Evolutionary conservation across 2,329 filamentous ascomycete species (phyloP).

Genomic region (Thelonectria rubi): DNA sequence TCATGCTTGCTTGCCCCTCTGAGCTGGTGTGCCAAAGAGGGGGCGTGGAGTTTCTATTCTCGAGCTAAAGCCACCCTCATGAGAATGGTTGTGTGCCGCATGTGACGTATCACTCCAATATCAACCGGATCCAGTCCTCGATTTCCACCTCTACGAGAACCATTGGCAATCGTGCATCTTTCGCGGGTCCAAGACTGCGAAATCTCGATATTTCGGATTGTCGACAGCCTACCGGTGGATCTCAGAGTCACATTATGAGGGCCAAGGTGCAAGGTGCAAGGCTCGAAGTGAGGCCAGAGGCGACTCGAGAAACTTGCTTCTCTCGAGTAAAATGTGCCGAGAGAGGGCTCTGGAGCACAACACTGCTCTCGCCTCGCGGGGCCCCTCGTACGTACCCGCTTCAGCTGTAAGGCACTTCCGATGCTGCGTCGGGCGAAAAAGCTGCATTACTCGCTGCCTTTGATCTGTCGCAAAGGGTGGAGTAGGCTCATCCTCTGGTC

Average conservation of each 20-base stretch:
- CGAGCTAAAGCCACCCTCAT: conserved; percentile 34
- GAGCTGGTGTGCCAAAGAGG: conserved; percentile 12
- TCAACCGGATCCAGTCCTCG: conserved; percentile 25
- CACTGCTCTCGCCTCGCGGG: conserved; percentile 22
- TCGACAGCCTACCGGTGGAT: conserved; percentile 15
- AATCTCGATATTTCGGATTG: conserved; percentile 36
- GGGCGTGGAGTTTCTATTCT: conserved; percentile 29
- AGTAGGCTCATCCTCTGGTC: conserved; percentile 27
- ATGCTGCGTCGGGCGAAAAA: conserved; percentile 17
- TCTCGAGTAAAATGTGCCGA: conserved; percentile 30
- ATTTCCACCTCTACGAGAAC: conserved; percentile 31
- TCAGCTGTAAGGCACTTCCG: conserved; percentile 14
- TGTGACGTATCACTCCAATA: conserved; percentile 36
- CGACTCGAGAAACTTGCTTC: conserved; percentile 24
- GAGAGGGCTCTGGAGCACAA: background rate
- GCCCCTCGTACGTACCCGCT: conserved; percentile 18
- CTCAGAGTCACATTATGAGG: conserved; percentile 3
- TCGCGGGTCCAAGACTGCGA: conserved; percentile 28
- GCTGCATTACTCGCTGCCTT: conserved; percentile 20
- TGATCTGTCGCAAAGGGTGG: conserved; percentile 36
- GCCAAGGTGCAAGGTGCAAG: conserved; percentile 15
- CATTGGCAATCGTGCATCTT: conserved; percentile 38
- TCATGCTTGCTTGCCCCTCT: conserved; percentile 13
- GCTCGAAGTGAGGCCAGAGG: conserved; percentile 14
- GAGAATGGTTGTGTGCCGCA: conserved; percentile 22